phyloP scores from a whole-genome alignment of 495 filamentous ascomycete genomes.

The Penicillium paradoxum region DNA sequence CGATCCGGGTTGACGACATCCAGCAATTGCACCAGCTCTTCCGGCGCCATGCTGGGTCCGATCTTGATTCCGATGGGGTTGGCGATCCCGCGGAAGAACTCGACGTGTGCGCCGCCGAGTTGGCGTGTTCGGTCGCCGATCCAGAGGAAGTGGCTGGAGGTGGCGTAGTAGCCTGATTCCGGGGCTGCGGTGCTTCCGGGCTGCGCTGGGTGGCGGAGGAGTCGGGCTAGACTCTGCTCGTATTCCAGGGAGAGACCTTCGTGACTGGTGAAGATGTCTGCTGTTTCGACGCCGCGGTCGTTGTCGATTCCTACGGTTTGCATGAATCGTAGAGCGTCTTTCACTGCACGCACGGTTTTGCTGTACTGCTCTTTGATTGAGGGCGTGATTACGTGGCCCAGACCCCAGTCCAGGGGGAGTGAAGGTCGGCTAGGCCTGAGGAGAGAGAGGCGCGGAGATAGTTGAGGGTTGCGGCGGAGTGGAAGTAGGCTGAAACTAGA shows the following conservation, averaged over 20 bases:
- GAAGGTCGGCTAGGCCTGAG: slow-evolving; percentile 88
- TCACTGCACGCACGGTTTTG: slow-evolving; percentile 75
- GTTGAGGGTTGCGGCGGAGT: slow-evolving; percentile 90
- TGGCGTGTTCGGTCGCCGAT: slow-evolving; percentile 95
- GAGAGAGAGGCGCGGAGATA: slow-evolving; percentile 79
- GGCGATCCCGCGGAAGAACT: slow-evolving; percentile 93
- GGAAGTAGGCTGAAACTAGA: slow-evolving; percentile 89
- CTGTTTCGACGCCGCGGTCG: slow-evolving; percentile 76
- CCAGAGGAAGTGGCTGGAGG: slow-evolving; percentile 97
- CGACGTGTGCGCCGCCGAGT: slow-evolving; percentile 85
- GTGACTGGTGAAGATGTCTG: slow-evolving; percentile 92
- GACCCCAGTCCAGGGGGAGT: slow-evolving; percentile 92
- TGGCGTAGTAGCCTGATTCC: slow-evolving; percentile 64
- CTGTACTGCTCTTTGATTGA: slow-evolving; percentile 79
- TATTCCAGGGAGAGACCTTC: slow-evolving; percentile 94
- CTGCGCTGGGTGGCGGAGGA: slow-evolving; percentile 53
- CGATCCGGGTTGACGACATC: slow-evolving; percentile 75
- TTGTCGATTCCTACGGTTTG: slow-evolving; percentile 88
- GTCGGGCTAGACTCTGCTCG: slow-evolving; percentile 78
- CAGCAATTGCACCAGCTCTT: slow-evolving; percentile 71
- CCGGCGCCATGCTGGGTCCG: slow-evolving; percentile 70
- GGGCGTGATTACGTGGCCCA: slow-evolving; percentile 87
- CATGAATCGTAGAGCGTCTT: slow-evolving; percentile 93
- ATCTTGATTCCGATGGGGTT: slow-evolving; percentile 97
- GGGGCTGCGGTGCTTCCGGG: slow-evolving; percentile 9